A percentile compares a stretch with the other conserved stretches of the same genome.
Evolutionary conservation across 2,329 filamentous ascomycete species (phyloP).

Genomic region (Botryosphaeria dothidea): DNA sequence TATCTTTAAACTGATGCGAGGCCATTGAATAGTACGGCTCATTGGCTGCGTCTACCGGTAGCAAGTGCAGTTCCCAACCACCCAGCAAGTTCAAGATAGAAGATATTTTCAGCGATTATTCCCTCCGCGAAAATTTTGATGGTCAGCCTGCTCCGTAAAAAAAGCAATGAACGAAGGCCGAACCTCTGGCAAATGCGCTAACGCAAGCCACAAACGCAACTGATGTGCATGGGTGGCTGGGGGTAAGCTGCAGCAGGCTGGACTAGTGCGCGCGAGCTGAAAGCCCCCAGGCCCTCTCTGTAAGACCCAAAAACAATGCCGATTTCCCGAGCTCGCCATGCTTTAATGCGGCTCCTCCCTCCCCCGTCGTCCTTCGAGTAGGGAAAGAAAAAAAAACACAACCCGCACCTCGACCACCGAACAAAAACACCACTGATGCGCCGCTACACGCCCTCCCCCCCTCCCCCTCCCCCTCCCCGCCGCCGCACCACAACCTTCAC

Average conservation of each 20-base stretch:
- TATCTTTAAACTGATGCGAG: too few species aligned
- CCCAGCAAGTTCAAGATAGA: neutral
- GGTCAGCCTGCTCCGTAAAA: neutral
- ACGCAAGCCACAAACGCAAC: constrained; percentile 1
- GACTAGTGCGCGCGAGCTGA: neutral
- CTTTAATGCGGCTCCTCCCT: too few species aligned
- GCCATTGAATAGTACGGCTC: too few species aligned
- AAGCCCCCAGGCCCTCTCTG: neutral
- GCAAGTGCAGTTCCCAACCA: neutral
- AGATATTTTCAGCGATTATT: neutral
- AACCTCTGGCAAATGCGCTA: neutral
- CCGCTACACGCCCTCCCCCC: neutral
- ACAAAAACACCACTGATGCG: neutral
- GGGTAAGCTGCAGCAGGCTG: neutral
- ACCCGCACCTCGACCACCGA: neutral
- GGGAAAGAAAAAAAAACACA: neutral
- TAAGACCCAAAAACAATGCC: neutral
- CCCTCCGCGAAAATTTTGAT: neutral
- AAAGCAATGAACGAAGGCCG: neutral
- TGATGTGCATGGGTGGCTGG: neutral
- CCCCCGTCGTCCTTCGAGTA: too few species aligned
- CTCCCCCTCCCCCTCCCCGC: neutral
- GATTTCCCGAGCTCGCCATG: too few species aligned
- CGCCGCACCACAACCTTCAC: neutral
- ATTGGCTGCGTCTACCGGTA: too few species aligned